Evolutionary conservation across 495 filamentous ascomycete genomes (phyloP), one percentile per base, ranked within the genome.

Genomic region (Lasiosphaeria hispida): DNA sequence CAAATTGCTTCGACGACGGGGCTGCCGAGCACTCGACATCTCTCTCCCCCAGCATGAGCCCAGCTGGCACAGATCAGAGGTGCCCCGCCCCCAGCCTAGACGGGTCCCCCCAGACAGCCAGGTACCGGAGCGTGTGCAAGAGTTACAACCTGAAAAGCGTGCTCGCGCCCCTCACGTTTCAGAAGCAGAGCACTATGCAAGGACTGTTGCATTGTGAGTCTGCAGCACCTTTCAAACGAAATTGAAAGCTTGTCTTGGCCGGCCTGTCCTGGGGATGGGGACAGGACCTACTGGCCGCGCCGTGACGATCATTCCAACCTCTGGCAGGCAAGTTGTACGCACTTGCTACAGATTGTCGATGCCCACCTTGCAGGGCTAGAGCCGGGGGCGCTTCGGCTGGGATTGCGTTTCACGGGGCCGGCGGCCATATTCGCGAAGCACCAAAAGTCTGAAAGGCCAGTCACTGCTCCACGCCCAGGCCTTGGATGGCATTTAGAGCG

Each of bases 231-330:
- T 14, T 11, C 19, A 34, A 49, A 49, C 47, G 35, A 47, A 47
- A 47, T 15, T 15, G 14, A 14, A 33, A 36, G 47, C 7, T 36
- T 33, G 47, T 49, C 47, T 49, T 36, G 47, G 47, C 47, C 35
- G 5, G 23, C 23, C 14, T 47, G 30, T 23, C 43, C 18, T 17
- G 43, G 43, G 4, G 30, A 36, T 17, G 23, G 35, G 33, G 9
- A n/a, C 33, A 10, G 33, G 10, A 19, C 49, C 35, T 52, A 14
- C 49, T 52, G 1, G 17, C 9, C 14, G 9, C n/a, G 49, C 34
- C 49, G 14, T 34, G 49, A 17, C 49, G 49, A 52, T 52, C 49
- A 52, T 52, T 52, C 23, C 49, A 40, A 17, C 35, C 7, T 40
- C 30, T 40, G 15, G 36, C 15, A 40, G n/a, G 13, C 11, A 40